phyloP scores from a whole-genome alignment of 1,139 yeast genomes.

The Waltiozyma sp. region DNA sequence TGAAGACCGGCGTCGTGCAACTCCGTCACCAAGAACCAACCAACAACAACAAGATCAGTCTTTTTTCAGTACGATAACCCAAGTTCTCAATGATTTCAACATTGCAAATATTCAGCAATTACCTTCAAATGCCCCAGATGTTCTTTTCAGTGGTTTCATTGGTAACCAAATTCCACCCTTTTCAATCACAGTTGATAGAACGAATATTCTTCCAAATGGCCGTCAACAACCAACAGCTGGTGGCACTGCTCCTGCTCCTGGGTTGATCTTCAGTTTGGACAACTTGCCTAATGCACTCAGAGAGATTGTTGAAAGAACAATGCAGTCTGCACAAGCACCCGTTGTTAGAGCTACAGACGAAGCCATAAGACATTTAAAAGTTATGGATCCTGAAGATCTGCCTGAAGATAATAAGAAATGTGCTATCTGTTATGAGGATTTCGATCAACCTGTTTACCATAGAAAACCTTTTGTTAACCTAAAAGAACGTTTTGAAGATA shows the following conservation, averaged over 20 bases:
- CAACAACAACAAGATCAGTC: background rate
- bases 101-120: slow-evolving; percentile 6
- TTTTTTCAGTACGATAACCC: background rate
- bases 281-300: slow-evolving; percentile 9
- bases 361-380: slow-evolving; percentile 10
- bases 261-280: slow-evolving; percentile 9
- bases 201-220: slow-evolving; percentile 9
- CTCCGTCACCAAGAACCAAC: background rate
- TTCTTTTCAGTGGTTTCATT: slow-evolving; percentile 11
- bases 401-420: slow-evolving; percentile 8
- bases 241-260: slow-evolving; percentile 3
- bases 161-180: slow-evolving; percentile 9
- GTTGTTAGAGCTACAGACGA: slow-evolving; percentile 11
- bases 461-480: background rate
- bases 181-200: slow-evolving; percentile 11
- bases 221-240: background rate
- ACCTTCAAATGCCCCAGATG: slow-evolving; percentile 8
- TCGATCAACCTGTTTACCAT: slow-evolving; percentile 3
- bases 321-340: slow-evolving; percentile 4
- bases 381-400: slow-evolving; percentile 5
- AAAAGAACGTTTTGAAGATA: background rate
- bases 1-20: background rate
- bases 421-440: slow-evolving; percentile 14
- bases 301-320: slow-evolving; percentile 7
- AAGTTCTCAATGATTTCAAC: background rate